Base-by-base conservation (phyloP, 23 red algal species). In the Pyropia haitanensis region DNA sequence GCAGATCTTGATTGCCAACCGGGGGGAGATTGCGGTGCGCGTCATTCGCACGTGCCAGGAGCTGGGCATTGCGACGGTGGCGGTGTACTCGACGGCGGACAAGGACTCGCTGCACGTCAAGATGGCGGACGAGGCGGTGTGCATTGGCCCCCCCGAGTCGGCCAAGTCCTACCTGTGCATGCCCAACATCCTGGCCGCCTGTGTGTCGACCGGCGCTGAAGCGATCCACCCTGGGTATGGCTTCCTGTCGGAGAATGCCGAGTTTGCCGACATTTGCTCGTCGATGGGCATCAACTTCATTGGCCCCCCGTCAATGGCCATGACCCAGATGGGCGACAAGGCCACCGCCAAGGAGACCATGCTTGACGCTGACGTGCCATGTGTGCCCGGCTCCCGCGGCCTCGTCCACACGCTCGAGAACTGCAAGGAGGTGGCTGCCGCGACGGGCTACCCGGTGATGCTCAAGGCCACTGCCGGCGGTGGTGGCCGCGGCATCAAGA, bases 21-120 rank as follows among this genome's bases (percentile, higher is more conserved):
- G 93, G 53, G 93, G 93, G 44, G 93, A 97, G 58, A 97, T 97
- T 49, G 93, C 93, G 20, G 73, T 90, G 30, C 81, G 93, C 55
- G 84, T 88, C 48, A 91, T 97, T 50, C 79, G 93, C 72, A 79
- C 85, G 25, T 88, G 74, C 30, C 79, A 65, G 16, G 81, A 91
- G 64, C 67, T 97, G 55, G 93, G 85, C 56, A 90, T 90, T 20
- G 32, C 58, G 25, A 74, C 76, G 13, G 84, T 97, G 28, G 83
- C 85, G 23, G 77, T 90, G 14, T 90, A 97, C 72, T 88, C 82
- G 15, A 80, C 80, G 13, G 83, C 78, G 21, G 93, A 97, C 52
- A 53, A 59, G 44, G 72, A 91, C 53, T 75, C 93, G 62, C 29
- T 88, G 33, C 83, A 88, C 51, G 93, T 90, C 24, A 71, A 70